Evolutionary conservation across 371 early-diverging fungal species (phyloP).

Genomic region (Rhizomucor miehei): DNA sequence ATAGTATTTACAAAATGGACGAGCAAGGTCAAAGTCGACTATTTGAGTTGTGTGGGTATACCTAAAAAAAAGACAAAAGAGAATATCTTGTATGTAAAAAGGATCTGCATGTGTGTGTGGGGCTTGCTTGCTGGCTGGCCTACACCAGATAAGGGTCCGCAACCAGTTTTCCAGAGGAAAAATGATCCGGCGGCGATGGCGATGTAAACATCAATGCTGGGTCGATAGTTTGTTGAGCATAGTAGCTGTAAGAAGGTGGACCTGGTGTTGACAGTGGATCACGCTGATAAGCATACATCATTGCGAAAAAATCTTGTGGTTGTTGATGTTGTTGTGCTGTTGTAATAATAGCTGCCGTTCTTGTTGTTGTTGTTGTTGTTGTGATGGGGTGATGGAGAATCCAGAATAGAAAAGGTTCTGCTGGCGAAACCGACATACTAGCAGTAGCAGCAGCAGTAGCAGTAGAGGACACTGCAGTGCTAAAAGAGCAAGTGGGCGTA

Average conservation of each 20-base stretch:
- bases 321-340: neutral
- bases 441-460: too few species aligned
- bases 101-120: neutral
- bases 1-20: constrained; percentile 5
- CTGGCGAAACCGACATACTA: too few species aligned
- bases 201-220: constrained; percentile 2
- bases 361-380: constrained; percentile 1
- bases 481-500: too few species aligned
- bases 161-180: neutral
- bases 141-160: neutral
- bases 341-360: neutral
- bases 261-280: constrained; percentile 4
- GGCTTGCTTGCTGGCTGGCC: neutral
- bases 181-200: neutral
- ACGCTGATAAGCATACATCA: constrained; percentile 1
- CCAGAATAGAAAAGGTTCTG: neutral
- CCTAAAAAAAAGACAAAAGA: too few species aligned
- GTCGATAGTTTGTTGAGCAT: constrained; percentile 2
- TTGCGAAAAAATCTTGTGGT: neutral
- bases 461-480: too few species aligned
- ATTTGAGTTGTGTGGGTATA: neutral
- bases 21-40: constrained; percentile 1
- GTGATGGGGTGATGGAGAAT: too few species aligned
- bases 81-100: neutral
- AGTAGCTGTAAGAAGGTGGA: constrained; percentile 1